A percentile compares a stretch with the other conserved stretches of the same genome.
Evolutionary conservation across 2,329 filamentous ascomycete species (phyloP).

Genomic region (Aspergillus alliaceus): DNA sequence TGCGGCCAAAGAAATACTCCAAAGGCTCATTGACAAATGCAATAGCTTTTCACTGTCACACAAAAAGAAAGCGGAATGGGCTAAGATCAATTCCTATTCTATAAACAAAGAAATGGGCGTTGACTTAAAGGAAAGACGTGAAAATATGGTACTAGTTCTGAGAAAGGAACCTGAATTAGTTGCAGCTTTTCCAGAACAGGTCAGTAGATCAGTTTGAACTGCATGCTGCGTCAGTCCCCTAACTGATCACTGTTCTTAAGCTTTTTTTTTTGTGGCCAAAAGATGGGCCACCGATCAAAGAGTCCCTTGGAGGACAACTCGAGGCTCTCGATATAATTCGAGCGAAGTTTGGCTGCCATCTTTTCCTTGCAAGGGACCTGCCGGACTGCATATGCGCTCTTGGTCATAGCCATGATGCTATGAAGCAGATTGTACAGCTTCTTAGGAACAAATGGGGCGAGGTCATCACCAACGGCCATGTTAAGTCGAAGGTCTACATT

Average conservation of each 20-base stretch:
- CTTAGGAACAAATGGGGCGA: conserved; percentile 31
- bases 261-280: conserved; percentile 49
- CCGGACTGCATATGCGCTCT: conserved; percentile 32
- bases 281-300: conserved; percentile 41
- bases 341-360: conserved; percentile 37
- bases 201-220: conserved; percentile 16
- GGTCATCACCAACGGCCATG: conserved; percentile 25
- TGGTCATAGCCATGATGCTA: conserved; percentile 32
- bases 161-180: conserved; percentile 25
- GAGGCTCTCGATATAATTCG: conserved; percentile 49
- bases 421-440: conserved; percentile 36
- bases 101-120: conserved; percentile 24
- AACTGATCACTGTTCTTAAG: conserved; percentile 13
- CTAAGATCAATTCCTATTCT: conserved; percentile 26
- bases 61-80: conserved; percentile 20
- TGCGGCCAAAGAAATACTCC: conserved; percentile 22
- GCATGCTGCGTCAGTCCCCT: too few species aligned
- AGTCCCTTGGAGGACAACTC: conserved; percentile 42
- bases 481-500: conserved; percentile 35
- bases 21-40: conserved; percentile 19
- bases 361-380: conserved; percentile 38
- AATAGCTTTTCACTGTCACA: conserved; percentile 8
- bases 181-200: conserved; percentile 25
- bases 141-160: conserved; percentile 23
- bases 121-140: conserved; percentile 23